Percentiles rank a stretch among this genome's conserved stretches.
phyloP scores from a whole-genome alignment of 2,329 filamentous ascomycete species.

The Penicillium oxalicum region DNA sequence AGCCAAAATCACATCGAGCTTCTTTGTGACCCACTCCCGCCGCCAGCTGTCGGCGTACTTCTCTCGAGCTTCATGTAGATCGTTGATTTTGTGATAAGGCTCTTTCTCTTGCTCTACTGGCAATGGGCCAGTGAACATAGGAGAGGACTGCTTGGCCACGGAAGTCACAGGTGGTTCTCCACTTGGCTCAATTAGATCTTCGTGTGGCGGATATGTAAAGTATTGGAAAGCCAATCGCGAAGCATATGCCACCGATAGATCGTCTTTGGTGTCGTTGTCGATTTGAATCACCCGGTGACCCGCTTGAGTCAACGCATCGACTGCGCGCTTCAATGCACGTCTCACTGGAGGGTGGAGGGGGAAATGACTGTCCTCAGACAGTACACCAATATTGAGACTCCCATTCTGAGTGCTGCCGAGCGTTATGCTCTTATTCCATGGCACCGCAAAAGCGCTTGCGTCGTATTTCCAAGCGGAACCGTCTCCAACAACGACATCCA shows the following conservation, averaged over 20 bases:
- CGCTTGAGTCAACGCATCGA: slow-evolving; percentile 32
- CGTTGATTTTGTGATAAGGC: slow-evolving; percentile 37
- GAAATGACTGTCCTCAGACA: slow-evolving; percentile 44
- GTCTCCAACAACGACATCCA: slow-evolving; percentile 36
- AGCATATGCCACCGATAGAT: slow-evolving; percentile 21
- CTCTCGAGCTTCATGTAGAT: slow-evolving; percentile 37
- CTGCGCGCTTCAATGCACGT: slow-evolving; percentile 40
- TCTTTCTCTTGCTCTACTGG: slow-evolving; percentile 19
- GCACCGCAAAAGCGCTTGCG: slow-evolving; percentile 35
- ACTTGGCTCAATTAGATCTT: slow-evolving; percentile 29
- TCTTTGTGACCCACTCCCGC: slow-evolving; percentile 36
- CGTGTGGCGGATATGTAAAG: slow-evolving; percentile 28
- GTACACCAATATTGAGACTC: slow-evolving; percentile 44
- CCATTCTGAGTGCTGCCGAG: neutral
- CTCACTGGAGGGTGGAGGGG: slow-evolving; percentile 49
- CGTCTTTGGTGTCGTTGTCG: slow-evolving; percentile 25
- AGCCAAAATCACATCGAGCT: slow-evolving; percentile 48
- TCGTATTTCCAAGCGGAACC: slow-evolving; percentile 45
- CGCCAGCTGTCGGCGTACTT: slow-evolving; percentile 39
- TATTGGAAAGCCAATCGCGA: slow-evolving; percentile 38
- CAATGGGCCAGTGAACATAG: slow-evolving; percentile 28
- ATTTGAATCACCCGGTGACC: slow-evolving; percentile 45
- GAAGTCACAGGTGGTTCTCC: slow-evolving; percentile 44
- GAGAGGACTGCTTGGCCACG: slow-evolving; percentile 24
- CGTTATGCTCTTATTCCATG: slow-evolving; percentile 39